Percentiles rank a stretch among this genome's conserved stretches.
Evolutionary conservation across 208 protist genomes (phyloP).

Genomic region (Trypanosoma congolense): DNA sequence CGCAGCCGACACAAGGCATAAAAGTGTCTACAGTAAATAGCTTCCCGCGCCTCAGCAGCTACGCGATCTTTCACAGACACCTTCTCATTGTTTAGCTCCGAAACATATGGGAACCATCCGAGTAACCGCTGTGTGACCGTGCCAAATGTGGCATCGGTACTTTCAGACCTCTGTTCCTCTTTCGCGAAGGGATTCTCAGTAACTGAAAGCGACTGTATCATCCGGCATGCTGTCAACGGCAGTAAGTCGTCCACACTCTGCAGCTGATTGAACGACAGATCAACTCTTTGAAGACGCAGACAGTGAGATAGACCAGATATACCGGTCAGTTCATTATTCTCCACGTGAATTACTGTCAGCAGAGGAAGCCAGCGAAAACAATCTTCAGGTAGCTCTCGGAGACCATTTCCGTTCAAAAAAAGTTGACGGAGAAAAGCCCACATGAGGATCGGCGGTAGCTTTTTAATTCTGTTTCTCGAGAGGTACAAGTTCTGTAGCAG

Average conservation of each 20-base stretch:
- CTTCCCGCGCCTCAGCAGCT: not conserved
- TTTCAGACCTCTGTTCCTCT: not conserved
- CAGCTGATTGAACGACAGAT: constrained; percentile 65
- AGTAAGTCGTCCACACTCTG: constrained; percentile 21
- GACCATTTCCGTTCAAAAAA: constrained; percentile 60
- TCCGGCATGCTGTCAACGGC: constrained; percentile 42
- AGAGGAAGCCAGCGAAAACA: constrained; percentile 56
- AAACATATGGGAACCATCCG: constrained; percentile 25
- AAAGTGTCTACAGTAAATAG: not conserved
- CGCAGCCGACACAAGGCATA: not conserved
- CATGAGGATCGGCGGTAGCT: constrained; percentile 18
- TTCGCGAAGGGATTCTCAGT: constrained; percentile 52
- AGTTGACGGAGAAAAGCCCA: constrained; percentile 59
- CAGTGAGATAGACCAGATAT: constrained; percentile 57
- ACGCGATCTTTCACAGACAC: constrained; percentile 3
- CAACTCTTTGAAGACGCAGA: constrained; percentile 45
- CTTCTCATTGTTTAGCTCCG: constrained; percentile 29
- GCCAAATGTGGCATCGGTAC: not conserved
- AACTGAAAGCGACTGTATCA: constrained; percentile 40
- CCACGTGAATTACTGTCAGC: constrained; percentile 62
- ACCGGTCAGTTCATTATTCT: constrained; percentile 59
- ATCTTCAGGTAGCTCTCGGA: constrained; percentile 29
- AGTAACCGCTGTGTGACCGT: constrained; percentile 11
- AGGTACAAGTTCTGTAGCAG: constrained; percentile 58
- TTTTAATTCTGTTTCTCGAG: constrained; percentile 48